Conservation (phyloP, 257 asterid genomes). For the Plectranthus barbatus region DNA sequence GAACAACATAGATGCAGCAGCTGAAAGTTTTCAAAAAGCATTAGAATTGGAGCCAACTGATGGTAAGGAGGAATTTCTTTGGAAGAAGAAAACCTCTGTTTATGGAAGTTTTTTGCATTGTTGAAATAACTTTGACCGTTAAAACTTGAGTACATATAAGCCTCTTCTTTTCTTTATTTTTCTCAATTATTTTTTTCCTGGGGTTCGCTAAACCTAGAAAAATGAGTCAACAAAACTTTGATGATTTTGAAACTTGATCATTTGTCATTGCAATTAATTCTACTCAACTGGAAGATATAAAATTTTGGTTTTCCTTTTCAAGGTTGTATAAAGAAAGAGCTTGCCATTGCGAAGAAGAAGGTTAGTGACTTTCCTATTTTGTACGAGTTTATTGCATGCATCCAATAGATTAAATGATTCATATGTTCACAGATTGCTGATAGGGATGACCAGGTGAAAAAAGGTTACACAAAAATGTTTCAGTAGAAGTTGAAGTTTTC, state of each 20-base stretch:
- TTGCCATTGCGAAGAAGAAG: slow-evolving; percentile 65
- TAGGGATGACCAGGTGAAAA: slow-evolving; percentile 51
- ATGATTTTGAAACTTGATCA: background rate
- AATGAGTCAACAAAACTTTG: background rate
- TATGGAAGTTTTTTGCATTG: background rate
- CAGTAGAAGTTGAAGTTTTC: slow-evolving; percentile 23
- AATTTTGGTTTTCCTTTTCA: slow-evolving; percentile 7
- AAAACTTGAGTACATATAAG: background rate
- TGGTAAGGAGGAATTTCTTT: slow-evolving; percentile 33
- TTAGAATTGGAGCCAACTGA: slow-evolving; percentile 75
- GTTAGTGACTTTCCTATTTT: slow-evolving; percentile 23
- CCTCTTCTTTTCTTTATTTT: no score
- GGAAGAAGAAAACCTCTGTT: background rate
- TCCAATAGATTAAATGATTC: slow-evolving; percentile 6
- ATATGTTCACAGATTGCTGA: slow-evolving; percentile 50
- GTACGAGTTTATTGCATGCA: slow-evolving; percentile 1
- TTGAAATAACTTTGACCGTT: background rate
- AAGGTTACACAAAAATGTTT: slow-evolving; percentile 57
- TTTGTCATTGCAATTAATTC: background rate
- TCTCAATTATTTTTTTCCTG: background rate
- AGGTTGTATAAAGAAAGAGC: slow-evolving; percentile 70
- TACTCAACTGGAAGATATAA: slow-evolving; percentile 1
- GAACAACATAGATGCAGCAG: slow-evolving; percentile 69
- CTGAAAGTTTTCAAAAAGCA: slow-evolving; percentile 66
- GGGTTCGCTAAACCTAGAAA: slow-evolving; percentile 5